phyloP scores from a whole-genome alignment of 495 filamentous ascomycete genomes.

The Annulohypoxylon nitens region DNA sequence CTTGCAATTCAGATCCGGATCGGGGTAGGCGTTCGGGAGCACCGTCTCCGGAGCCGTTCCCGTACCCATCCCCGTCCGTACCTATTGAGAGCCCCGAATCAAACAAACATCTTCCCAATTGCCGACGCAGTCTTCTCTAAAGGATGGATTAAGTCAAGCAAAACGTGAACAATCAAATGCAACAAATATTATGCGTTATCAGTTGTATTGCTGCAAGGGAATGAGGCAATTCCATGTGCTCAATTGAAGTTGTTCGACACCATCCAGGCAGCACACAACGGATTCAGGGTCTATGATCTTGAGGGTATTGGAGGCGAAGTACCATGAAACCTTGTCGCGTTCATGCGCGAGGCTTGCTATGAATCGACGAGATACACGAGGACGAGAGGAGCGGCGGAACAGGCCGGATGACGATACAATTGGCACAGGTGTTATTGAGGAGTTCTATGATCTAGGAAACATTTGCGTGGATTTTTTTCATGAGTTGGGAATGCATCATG shows the following conservation, averaged over 20 bases:
- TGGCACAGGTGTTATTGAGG: not conserved
- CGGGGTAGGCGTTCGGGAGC: conserved; percentile 34
- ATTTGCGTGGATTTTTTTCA: not conserved
- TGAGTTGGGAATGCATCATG: not conserved
- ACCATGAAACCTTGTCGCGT: too few relatives aligned
- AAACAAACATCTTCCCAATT: not conserved
- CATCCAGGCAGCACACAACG: not conserved
- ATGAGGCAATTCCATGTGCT: not conserved
- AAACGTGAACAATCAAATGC: not conserved
- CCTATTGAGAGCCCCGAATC: conserved; percentile 2
- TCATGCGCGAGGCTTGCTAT: not conserved
- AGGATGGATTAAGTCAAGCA: not conserved
- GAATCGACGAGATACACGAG: not conserved
- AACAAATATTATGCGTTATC: not conserved
- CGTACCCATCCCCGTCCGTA: conserved; percentile 10
- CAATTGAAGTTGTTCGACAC: not conserved
- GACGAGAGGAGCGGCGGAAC: not conserved
- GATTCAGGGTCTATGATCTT: not conserved
- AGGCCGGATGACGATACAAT: not conserved
- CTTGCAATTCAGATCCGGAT: conserved; percentile 20
- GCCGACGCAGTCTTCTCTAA: not conserved
- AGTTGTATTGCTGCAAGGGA: not conserved
- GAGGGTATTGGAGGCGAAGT: not conserved
- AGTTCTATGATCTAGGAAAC: not conserved
- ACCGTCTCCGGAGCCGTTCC: conserved; percentile 41